These are phyloP conservation scores for Entrophospora sp. DNA, from an alignment of 192 early-diverging fungal species.

Conservation along the genomic window DNA sequence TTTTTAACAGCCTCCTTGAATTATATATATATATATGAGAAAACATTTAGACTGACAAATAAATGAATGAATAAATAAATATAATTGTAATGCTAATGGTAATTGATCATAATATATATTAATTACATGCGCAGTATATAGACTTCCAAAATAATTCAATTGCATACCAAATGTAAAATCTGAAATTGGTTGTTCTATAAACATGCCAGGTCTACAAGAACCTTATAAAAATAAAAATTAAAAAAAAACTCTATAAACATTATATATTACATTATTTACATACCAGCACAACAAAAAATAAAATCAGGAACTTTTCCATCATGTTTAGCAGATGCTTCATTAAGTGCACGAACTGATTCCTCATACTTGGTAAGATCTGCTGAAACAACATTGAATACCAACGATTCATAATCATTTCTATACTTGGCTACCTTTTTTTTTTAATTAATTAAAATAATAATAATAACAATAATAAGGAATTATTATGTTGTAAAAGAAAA, in stretches of 20 bases:
- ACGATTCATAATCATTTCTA: not conserved
- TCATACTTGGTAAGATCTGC: conserved; percentile 53
- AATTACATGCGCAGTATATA: conserved; percentile 57
- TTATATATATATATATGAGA: too few relatives aligned
- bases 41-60: too few relatives aligned
- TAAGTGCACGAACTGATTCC: conserved; percentile 45
- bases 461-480: not conserved
- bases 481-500: not conserved
- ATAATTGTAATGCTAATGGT: too few relatives aligned
- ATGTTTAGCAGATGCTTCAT: conserved; percentile 43
- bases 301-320: conserved; percentile 44
- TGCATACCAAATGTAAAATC: conserved; percentile 49
- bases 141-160: conserved; percentile 59
- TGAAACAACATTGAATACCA: conserved; percentile 33
- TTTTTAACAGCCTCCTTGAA: conserved; percentile 43
- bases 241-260: not conserved
- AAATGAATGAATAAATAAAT: too few relatives aligned
- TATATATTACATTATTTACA: not conserved
- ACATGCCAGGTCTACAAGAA: conserved; percentile 48
- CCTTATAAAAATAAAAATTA: conserved; percentile 17
- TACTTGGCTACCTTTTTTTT: not conserved
- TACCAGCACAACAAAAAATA: conserved; percentile 51
- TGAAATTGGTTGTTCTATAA: conserved; percentile 50
- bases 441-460: not conserved
- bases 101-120: too few relatives aligned